Percentiles rank a stretch among this genome's conserved stretches.
phyloP scores from a whole-genome alignment of 345 rosid species.

The Erodium maritimum region DNA sequence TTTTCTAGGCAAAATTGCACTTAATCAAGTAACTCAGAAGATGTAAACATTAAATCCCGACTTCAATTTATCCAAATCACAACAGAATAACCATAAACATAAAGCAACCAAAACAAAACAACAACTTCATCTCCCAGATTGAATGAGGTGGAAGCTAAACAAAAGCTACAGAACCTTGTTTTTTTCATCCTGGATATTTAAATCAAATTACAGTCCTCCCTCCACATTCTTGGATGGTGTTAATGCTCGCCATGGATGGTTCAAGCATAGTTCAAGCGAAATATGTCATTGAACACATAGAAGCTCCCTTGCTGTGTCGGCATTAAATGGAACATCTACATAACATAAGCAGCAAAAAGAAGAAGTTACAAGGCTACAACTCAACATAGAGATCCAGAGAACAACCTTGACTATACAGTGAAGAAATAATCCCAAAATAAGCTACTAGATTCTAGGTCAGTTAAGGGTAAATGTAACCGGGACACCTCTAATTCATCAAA shows the following conservation, averaged over 20 bases:
- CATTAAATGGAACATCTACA: slow-evolving; percentile 43
- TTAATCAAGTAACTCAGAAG: not conserved
- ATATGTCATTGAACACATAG: slow-evolving; percentile 37
- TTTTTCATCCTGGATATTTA: not conserved
- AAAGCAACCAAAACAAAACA: not conserved
- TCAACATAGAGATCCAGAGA: too few relatives aligned
- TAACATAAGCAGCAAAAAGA: too few relatives aligned
- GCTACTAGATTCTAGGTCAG: too few relatives aligned
- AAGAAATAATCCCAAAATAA: too few relatives aligned
- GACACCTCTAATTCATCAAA: too few relatives aligned
- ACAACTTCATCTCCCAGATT: not conserved
- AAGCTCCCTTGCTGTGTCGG: slow-evolving; percentile 40
- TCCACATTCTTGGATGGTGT: not conserved
- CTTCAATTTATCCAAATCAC: not conserved
- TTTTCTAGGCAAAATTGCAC: not conserved
- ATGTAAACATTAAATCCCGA: too few relatives aligned
- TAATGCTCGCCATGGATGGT: not conserved
- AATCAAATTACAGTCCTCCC: not conserved
- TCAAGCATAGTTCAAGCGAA: slow-evolving; percentile 45
- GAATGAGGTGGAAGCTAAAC: not conserved
- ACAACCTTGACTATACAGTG: too few relatives aligned
- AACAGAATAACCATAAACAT: not conserved
- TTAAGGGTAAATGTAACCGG: too few relatives aligned
- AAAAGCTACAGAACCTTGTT: not conserved
- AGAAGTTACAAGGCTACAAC: too few relatives aligned